Evolutionary conservation across 75 land plant species (phyloP).

Genomic region (Picea sitchensis): DNA sequence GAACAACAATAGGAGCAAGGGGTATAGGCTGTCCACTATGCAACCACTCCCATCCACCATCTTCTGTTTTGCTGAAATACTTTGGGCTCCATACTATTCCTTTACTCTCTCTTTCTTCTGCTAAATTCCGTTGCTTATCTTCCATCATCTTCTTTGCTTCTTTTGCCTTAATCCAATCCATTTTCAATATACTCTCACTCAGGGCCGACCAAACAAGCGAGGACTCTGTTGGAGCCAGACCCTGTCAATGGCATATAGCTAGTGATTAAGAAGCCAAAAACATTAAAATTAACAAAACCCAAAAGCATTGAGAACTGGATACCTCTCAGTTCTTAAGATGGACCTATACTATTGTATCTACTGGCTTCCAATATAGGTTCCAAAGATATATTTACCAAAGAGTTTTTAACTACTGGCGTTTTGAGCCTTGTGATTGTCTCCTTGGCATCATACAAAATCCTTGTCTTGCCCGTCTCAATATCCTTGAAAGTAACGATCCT

Average conservation of each 20-base stretch:
- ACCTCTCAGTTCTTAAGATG: not conserved
- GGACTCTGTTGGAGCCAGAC: not conserved
- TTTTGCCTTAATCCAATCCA: not conserved
- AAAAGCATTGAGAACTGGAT: no score
- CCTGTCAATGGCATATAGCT: not conserved
- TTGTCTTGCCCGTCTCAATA: not conserved
- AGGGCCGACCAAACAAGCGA: not conserved
- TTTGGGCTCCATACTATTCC: conserved; percentile 66
- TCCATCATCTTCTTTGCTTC: conserved; percentile 1
- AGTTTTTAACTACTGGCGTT: not conserved
- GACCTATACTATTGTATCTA: not conserved
- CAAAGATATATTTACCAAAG: not conserved
- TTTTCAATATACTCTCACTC: not conserved
- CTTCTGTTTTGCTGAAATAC: conserved; percentile 35
- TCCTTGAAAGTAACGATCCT: not conserved
- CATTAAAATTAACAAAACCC: no score
- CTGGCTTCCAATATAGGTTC: not conserved
- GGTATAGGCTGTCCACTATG: no score
- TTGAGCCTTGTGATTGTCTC: not conserved
- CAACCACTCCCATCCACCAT: no score
- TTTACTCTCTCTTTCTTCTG: conserved; percentile 20
- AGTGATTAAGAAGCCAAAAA: not conserved
- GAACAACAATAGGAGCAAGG: no score
- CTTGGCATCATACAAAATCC: not conserved
- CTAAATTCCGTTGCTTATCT: not conserved